These are phyloP conservation scores for Capniomyces stellatus DNA, from an alignment of 371 early-diverging fungal genomes.

Conservation along the genomic window DNA sequence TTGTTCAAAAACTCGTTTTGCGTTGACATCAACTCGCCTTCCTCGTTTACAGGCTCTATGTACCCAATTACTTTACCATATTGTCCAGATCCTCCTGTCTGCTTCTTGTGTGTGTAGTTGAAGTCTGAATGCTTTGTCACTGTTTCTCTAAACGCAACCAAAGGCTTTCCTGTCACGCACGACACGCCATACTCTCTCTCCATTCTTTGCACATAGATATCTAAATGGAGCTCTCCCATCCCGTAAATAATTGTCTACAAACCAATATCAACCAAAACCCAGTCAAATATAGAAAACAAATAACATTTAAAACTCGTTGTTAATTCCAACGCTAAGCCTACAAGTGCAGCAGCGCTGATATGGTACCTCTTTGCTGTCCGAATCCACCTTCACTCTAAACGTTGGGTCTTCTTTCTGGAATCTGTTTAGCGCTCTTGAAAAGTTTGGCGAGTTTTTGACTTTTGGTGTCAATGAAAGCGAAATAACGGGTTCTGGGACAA, in stretches of 20 bases:
- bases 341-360: too few relatives aligned
- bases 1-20: constrained; percentile 45
- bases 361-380: constrained; percentile 64
- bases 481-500: constrained; percentile 93
- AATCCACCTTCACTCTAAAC: constrained; percentile 85
- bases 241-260: constrained; percentile 66
- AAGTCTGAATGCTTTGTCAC: constrained; percentile 58
- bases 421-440: constrained; percentile 82
- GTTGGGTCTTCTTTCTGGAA: constrained; percentile 97
- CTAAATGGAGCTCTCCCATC: constrained; percentile 85
- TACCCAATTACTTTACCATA: constrained; percentile 82
- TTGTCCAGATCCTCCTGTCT: constrained; percentile 94
- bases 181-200: constrained; percentile 89
- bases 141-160: constrained; percentile 93
- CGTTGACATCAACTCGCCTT: constrained; percentile 28
- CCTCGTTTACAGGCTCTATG: constrained; percentile 63
- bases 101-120: constrained; percentile 97
- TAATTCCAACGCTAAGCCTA: too few relatives aligned
- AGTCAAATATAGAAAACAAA: too few relatives aligned
- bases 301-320: too few relatives aligned
- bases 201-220: constrained; percentile 94
- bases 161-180: constrained; percentile 87
- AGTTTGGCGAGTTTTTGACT: constrained; percentile 78
- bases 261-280: too few relatives aligned
- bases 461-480: constrained; percentile 81